Evolutionary conservation across 2,329 filamentous ascomycete species (phyloP), one percentile per base, ranked within the genome.

Genomic region (Bisporella sp.): DNA sequence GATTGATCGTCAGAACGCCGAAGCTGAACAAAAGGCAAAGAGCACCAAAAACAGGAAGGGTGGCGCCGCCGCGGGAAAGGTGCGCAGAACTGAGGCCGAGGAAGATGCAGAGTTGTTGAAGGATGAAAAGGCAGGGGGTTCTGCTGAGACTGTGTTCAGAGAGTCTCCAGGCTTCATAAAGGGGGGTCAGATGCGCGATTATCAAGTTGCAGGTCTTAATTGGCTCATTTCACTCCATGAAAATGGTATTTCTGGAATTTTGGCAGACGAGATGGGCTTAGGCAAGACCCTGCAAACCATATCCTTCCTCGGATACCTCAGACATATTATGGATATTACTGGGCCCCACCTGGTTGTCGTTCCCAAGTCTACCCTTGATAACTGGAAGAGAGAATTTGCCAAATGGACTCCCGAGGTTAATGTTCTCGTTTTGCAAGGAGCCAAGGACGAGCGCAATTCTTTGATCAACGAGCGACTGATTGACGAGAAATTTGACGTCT

Each of bases 241-340:
- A 69, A 99, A 99, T 63, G 93, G 93, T 73, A 99, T 99, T 59
- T 97, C 92, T 21, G 93, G 93, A 59, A 99, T 99, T 56, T 75
- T 99, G 46, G 93, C 93, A 54, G 93, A 99, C 65, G 93, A 99
- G 72, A 99, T 99, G 93, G 93, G 93, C 69, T 77, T 99, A 21
- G 93, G 93, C 63, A 99, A 99, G 75, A 99, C 93, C 0, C 71
- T 99, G 31, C 93, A 99, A 70, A 99, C 93, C 0, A 99, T 99
- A 53, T 87, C 93, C 1, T 99, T 99, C 71, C 73, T 99, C 33
- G 93, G 93, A 3, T 99, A 99, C 65, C 75, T 99, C 41, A 84
- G 93, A 63, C 93, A 95, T 69, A 82, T 96, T 54, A 85, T 89
- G 69, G 89, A 83, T 54, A 97, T 91, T 59, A 89, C 80, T 5